Percentiles rank a stretch among this genome's conserved stretches.
Evolutionary conservation across 2,329 filamentous ascomycete genomes (phyloP).

Genomic region (Remersonia thermophila): DNA sequence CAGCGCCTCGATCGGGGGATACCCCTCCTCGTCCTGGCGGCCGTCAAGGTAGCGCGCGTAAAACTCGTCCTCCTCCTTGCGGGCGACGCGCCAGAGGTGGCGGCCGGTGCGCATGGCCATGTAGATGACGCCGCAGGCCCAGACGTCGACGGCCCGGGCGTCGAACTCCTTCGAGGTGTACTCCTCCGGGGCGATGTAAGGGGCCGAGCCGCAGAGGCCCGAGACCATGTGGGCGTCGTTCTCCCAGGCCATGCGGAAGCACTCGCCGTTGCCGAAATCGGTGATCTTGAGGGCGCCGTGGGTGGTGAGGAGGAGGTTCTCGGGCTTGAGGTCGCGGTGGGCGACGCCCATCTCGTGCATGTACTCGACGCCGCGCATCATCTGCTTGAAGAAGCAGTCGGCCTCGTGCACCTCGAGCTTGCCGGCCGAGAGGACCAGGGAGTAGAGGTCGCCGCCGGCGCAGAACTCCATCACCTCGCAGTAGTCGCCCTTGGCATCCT

Average conservation of each 20-base stretch:
- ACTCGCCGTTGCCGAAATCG: slow-evolving; percentile 97
- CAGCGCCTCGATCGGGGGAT: slow-evolving; percentile 88
- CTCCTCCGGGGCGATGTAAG: slow-evolving; percentile 95
- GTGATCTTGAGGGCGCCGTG: slow-evolving; percentile 93
- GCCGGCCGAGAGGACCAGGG: slow-evolving; percentile 75
- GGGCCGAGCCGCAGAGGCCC: slow-evolving; percentile 88
- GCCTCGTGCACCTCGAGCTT: slow-evolving; percentile 88
- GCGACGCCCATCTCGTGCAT: slow-evolving; percentile 99
- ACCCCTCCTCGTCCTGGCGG: slow-evolving; percentile 85
- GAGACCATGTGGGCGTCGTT: slow-evolving; percentile 97
- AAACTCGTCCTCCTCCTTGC: slow-evolving; percentile 94
- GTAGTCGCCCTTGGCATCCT: slow-evolving; percentile 93
- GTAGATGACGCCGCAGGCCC: slow-evolving; percentile 97
- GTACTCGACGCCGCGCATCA: slow-evolving; percentile 98
- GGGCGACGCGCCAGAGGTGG: slow-evolving; percentile 93
- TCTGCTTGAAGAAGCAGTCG: slow-evolving; percentile 97
- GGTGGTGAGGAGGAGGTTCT: slow-evolving; percentile 87
- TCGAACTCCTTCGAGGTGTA: slow-evolving; percentile 94
- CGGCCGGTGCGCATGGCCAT: slow-evolving; percentile 98
- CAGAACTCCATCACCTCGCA: slow-evolving; percentile 99
- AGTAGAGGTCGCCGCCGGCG: slow-evolving; percentile 90
- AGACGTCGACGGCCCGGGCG: slow-evolving; percentile 92
- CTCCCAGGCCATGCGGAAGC: slow-evolving; percentile 99
- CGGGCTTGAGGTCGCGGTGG: slow-evolving; percentile 90
- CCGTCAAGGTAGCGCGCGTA: slow-evolving; percentile 91